These are phyloP conservation scores for Populus trichocarpa DNA, from an alignment of 441 rosid species.

Conservation along the genomic window DNA sequence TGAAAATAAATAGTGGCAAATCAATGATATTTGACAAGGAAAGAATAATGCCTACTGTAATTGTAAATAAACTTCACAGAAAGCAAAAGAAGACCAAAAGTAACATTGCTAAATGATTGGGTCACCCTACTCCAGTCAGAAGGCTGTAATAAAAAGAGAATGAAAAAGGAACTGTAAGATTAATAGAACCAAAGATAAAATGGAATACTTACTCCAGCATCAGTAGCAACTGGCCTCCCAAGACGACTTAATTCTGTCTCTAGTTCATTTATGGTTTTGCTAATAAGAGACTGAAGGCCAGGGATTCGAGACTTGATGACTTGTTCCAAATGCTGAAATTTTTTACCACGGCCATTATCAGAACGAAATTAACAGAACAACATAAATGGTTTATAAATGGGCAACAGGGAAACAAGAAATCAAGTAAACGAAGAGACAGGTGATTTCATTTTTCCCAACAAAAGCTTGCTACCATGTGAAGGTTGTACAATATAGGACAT, in stretches of 20 bases:
- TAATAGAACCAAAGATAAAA: constrained; percentile 10
- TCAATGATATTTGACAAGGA: neutral
- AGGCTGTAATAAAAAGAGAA: neutral
- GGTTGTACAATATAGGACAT: neutral
- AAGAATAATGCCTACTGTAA: constrained; percentile 10
- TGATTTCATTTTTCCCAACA: neutral
- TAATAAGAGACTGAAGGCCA: constrained; percentile 82
- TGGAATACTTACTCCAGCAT: constrained; percentile 72
- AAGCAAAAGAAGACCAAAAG: neutral
- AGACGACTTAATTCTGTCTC: constrained; percentile 83
- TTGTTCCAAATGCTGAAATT: constrained; percentile 86
- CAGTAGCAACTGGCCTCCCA: constrained; percentile 89
- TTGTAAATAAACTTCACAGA: neutral
- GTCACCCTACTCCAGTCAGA: constrained; percentile 11
- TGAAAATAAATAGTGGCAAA: constrained; percentile 11
- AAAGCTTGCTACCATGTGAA: neutral
- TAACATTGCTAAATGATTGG: neutral
- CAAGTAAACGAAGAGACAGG: neutral
- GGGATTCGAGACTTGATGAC: constrained; percentile 96
- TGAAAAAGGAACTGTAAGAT: constrained; percentile 4
- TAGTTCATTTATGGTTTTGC: constrained; percentile 72
- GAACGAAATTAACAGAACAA: neutral
- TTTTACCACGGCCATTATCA: constrained; percentile 14
- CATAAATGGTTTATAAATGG: neutral
- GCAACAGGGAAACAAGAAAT: too few relatives aligned